These are phyloP conservation scores for Pestalotiopsis sp. DNA, from an alignment of 2,329 filamentous ascomycete genomes.

Conservation along the genomic window DNA sequence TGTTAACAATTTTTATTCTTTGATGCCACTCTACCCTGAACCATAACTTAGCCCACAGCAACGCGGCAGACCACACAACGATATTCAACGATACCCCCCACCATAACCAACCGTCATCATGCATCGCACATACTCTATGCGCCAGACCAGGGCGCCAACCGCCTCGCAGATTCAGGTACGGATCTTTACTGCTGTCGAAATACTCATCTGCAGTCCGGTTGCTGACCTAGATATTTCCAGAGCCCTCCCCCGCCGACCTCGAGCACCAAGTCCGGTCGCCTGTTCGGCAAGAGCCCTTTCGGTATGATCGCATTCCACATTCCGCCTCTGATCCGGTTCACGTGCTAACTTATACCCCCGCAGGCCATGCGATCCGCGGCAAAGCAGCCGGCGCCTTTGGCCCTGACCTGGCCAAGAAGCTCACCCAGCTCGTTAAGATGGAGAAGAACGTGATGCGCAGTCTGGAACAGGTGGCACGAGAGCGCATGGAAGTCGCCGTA, in stretches of 20 bases:
- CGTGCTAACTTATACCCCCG: background rate
- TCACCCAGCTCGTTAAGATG: conserved; percentile 98
- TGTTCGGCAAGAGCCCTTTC: conserved; percentile 84
- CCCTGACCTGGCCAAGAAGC: conserved; percentile 93
- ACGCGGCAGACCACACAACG: background rate
- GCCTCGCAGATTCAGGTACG: conserved; percentile 71
- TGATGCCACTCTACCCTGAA: background rate
- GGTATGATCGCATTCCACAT: conserved; percentile 57
- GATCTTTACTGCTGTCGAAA: background rate
- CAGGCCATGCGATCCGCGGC: conserved; percentile 68
- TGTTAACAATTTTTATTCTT: background rate
- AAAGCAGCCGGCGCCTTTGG: conserved; percentile 76
- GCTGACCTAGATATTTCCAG: conserved; percentile 42
- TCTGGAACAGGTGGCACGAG: conserved; percentile 89
- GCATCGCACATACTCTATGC: conserved; percentile 99
- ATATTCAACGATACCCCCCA: background rate
- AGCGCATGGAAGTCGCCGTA: conserved; percentile 98
- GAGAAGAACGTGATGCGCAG: conserved; percentile 99
- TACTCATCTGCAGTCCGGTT: background rate
- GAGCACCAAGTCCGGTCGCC: conserved; percentile 83
- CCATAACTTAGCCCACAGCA: background rate
- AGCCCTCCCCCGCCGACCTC: conserved; percentile 92
- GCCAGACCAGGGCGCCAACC: conserved; percentile 92
- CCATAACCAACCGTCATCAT: conserved; percentile 49
- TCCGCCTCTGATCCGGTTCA: background rate